Evolutionary conservation across 441 rosid genomes (phyloP).

Genomic region (Gossypium davidsonii): DNA sequence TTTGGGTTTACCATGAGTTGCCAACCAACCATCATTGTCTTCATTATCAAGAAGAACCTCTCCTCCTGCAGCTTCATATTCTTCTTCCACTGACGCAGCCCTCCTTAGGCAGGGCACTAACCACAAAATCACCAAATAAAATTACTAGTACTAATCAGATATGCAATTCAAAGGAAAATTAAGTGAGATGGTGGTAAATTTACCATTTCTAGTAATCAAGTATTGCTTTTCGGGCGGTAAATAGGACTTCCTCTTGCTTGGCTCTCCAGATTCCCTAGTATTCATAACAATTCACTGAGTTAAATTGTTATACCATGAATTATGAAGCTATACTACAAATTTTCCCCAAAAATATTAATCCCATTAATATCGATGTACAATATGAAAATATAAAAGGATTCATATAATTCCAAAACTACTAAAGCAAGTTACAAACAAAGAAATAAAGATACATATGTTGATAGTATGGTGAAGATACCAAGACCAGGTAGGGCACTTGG

Average conservation of each 20-base stretch:
- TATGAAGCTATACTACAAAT: background rate
- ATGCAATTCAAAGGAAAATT: background rate
- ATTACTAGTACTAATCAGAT: background rate
- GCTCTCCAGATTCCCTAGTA: slow-evolving; percentile 91
- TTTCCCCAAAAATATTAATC: background rate
- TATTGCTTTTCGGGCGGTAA: slow-evolving; percentile 86
- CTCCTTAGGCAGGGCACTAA: slow-evolving; percentile 90
- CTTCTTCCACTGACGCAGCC: slow-evolving; percentile 91
- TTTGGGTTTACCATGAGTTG: slow-evolving; percentile 95
- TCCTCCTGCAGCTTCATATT: slow-evolving; percentile 93
- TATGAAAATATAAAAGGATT: background rate
- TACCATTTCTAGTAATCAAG: slow-evolving; percentile 92
- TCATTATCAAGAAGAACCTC: slow-evolving; percentile 90
- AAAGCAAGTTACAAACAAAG: background rate
- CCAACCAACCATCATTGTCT: slow-evolving; percentile 96
- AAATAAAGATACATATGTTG: background rate
- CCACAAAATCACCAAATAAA: slow-evolving; percentile 6
- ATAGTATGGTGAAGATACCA: slow-evolving; percentile 45
- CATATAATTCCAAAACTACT: background rate
- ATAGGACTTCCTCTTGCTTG: slow-evolving; percentile 82
- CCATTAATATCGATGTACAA: background rate
- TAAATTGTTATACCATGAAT: background rate
- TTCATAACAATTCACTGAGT: background rate
- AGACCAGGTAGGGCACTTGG: slow-evolving; percentile 99
- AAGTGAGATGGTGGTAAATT: slow-evolving; percentile 3